These are phyloP conservation scores for Pisolithus marmoratus DNA, from an alignment of 768 basidiomycete species.

Conservation along the genomic window DNA sequence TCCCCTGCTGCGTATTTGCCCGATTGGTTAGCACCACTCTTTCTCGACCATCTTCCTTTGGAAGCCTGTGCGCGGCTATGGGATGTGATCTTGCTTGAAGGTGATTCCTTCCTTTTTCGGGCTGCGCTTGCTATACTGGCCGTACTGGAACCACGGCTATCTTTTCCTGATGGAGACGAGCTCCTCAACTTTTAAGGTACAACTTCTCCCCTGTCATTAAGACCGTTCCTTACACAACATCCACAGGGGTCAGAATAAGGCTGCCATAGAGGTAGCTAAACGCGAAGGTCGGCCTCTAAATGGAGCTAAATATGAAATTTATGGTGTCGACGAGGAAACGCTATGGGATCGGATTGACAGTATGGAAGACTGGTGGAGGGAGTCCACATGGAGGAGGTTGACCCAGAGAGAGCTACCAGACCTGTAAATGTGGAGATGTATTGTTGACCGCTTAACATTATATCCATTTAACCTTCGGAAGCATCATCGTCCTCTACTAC, in stretches of 20 bases:
- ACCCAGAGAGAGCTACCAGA: conserved; percentile 86
- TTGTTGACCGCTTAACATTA: neutral
- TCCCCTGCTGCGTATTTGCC: conserved; percentile 79
- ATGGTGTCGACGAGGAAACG: conserved; percentile 79
- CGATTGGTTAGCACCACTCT: conserved; percentile 78
- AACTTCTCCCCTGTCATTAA: conserved; percentile 9
- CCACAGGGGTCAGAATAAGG: conserved; percentile 72
- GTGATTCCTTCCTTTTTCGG: conserved; percentile 86
- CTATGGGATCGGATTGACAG: conserved; percentile 77
- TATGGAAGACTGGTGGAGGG: conserved; percentile 92
- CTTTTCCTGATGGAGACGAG: conserved; percentile 81
- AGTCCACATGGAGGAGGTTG: conserved; percentile 81
- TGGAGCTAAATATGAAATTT: conserved; percentile 80
- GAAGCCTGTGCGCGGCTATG: conserved; percentile 86
- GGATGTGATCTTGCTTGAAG: conserved; percentile 84
- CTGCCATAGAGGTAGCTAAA: conserved; percentile 75
- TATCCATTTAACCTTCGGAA: conserved; percentile 12
- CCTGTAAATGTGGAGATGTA: conserved; percentile 18
- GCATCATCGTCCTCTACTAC: conserved; percentile 43
- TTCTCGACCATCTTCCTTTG: conserved; percentile 83
- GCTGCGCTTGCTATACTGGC: conserved; percentile 78
- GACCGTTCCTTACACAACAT: neutral
- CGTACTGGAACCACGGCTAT: conserved; percentile 77
- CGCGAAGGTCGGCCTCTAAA: conserved; percentile 59
- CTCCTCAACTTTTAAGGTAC: conserved; percentile 69